Evolutionary conservation across 768 basidiomycete species (phyloP), one percentile per base, ranked within the genome.

Genomic region (Hebeloma cylindrosporum): DNA sequence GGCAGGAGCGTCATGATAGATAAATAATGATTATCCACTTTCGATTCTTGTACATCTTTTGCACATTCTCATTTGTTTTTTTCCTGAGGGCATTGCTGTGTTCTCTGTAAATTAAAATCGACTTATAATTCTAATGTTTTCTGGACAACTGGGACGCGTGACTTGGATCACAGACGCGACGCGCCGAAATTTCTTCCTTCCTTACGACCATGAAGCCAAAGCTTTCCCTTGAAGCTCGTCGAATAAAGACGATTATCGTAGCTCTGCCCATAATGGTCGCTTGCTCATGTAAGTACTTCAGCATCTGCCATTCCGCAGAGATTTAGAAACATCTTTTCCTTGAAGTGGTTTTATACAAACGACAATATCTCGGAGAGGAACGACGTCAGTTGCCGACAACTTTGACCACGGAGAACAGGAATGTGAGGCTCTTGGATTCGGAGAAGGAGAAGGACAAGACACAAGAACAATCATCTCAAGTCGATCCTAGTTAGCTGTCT

Each of bases 281-380:
- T 4, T 79, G 78, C 9, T 77, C 81, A 37, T 74, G 85, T 88
- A 44, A 48, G 80, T 71, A 8, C 5, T 30, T 34, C 40, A 32
- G 2, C 33, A 41, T 32, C 36, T 28, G 55, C 22, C 17, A 35
- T 22, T 10, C 42, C 31, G 28, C 34, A 32, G n/a, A 18, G 17
- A 14, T 21, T 28, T 38, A 14, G n/a, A 20, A 17, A 21, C 32
- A 48, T 13, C 25, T 16, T 36, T 4, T n/a, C n/a, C 31, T n/a
- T 42, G 27, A 52, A 87, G 86, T 77, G 34, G 77, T 87, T 36
- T 61, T 86, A 48, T 88, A 84, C 59, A 80, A 79, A 58, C 79
- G 86, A 3, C 65, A 83, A 3, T 71, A 78, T 16, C 66, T 79
- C 16, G 63, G 60, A 20, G 66, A 72, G 53, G 60, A 66, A 11